Percentiles rank a stretch among this genome's conserved stretches.
These are phyloP conservation scores for Termitomyces sp. DNA, from an alignment of 768 basidiomycete species.

Conservation along the genomic window DNA sequence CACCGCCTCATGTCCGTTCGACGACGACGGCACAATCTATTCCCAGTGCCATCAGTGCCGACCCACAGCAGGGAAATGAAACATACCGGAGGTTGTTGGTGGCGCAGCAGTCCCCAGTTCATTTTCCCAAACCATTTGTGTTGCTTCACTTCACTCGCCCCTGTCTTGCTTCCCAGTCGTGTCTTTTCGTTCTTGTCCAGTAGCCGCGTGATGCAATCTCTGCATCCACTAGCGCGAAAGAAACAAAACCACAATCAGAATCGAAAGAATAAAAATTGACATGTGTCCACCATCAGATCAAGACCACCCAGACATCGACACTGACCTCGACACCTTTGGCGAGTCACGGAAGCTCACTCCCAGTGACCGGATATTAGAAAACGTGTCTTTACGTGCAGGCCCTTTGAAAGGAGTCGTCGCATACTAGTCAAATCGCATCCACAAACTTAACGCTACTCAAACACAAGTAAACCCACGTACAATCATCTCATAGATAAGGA, in stretches of 20 bases:
- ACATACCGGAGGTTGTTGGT: conserved; percentile 83
- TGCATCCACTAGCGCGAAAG: conserved; percentile 56
- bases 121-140: conserved; percentile 98
- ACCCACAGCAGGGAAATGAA: no score
- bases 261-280: no score
- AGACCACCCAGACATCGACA: conserved; percentile 3
- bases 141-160: conserved; percentile 97
- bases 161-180: conserved; percentile 85
- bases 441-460: conserved; percentile 19
- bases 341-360: conserved; percentile 83
- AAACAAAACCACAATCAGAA: neutral
- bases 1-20: conserved; percentile 75
- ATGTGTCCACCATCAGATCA: conserved; percentile 10
- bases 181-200: conserved; percentile 90
- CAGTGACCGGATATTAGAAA: conserved; percentile 87
- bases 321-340: conserved; percentile 73
- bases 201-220: conserved; percentile 80
- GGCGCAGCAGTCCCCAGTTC: conserved; percentile 94
- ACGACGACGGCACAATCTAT: conserved; percentile 70
- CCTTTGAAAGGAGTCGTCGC: conserved; percentile 99
- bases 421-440: conserved; percentile 51
- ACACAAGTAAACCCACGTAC: conserved; percentile 49
- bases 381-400: conserved; percentile 88
- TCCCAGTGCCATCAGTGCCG: no score
- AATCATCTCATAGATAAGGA: conserved; percentile 98